Base-by-base conservation (phyloP, 2,329 filamentous ascomycete species). In the Alternaria dauci region DNA sequence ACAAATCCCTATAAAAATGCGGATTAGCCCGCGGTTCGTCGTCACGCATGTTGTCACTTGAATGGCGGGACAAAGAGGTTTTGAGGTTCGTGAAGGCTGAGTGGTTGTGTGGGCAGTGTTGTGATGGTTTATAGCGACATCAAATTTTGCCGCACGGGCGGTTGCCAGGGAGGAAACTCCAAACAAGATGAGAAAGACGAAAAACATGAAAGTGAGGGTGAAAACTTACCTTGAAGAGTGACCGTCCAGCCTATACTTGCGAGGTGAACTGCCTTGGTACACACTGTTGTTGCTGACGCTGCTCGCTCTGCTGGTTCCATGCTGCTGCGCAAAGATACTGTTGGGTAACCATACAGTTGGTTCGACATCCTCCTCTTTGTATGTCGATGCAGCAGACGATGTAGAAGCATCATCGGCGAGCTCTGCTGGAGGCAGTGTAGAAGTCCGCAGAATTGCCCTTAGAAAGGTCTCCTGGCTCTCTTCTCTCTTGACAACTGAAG, bases 101-200 rank as follows among this genome's bases (percentile, higher is more conserved):
- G 39, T 36, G 46, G 38, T n/a, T 48, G 61, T 48, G 34, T 56
- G 52, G 14, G 41, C 38, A 36, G 26, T 46, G 34, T 58, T 54
- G 43, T 48, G 28, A 6, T 58, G 43, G 32, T 52, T 50, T 11
- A 55, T 57, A 51, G 50, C 46, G 41, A 47, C 23, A 28, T 50
- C 23, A 47, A 58, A 41, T 59, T 51, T 46, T 39, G 11, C 43
- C 30, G 44, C 52, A 41, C 30, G 44, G 32, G 52, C 34, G 41
- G 61, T 63, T 65, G 65, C 61, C 30, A 62, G 42, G 58, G 58
- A 48, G 42, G 51, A 47, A 61, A n/a, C 14, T 52, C 38, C 56
- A 54, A 46, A 57, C 47, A 57, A 63, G 61, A 66, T 30, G 63
- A 57, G 63, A 63, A 53, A 47, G 8, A 46, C 51, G 55, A 50